These are phyloP conservation scores for Cytospora mali DNA, from an alignment of 2,329 filamentous ascomycete genomes.

Conservation along the genomic window DNA sequence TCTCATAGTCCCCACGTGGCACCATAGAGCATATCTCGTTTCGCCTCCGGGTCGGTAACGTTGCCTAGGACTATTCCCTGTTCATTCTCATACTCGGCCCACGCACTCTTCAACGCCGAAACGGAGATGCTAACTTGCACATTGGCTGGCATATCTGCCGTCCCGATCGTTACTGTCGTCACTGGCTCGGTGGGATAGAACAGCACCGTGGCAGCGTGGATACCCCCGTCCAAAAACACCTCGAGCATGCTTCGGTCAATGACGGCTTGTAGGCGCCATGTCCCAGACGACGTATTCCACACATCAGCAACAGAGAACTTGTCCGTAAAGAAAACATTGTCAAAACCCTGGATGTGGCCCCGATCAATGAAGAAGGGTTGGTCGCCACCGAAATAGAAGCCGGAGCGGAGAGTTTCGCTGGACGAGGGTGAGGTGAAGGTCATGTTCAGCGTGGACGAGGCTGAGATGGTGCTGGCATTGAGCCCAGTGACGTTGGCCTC, in stretches of 20 bases:
- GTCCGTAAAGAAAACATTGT: constrained; percentile 54
- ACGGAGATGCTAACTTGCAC: constrained; percentile 41
- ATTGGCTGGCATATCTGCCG: constrained; percentile 39
- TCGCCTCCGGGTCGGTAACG: constrained; percentile 27
- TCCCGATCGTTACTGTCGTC: constrained; percentile 40
- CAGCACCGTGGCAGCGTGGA: constrained; percentile 50
- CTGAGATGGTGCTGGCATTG: constrained; percentile 32
- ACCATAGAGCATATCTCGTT: constrained; percentile 26
- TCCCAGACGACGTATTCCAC: constrained; percentile 31
- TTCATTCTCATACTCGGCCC: constrained; percentile 36
- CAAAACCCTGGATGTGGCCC: constrained; percentile 44
- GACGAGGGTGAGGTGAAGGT: constrained; percentile 46
- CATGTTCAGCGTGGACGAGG: constrained; percentile 35
- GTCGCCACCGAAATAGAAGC: constrained; percentile 52
- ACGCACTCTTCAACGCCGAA: constrained; percentile 43
- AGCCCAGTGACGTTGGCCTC: constrained; percentile 53
- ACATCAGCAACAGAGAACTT: constrained; percentile 45
- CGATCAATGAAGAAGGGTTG: constrained; percentile 55
- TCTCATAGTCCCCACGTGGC: not conserved
- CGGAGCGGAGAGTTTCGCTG: constrained; percentile 52
- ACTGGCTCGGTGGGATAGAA: constrained; percentile 52
- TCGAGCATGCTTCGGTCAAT: constrained; percentile 59
- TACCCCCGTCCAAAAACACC: constrained; percentile 55
- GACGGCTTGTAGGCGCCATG: constrained; percentile 46
- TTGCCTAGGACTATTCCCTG: constrained; percentile 35